Percentiles rank a stretch among this genome's conserved stretches.
Evolutionary conservation across 805 yeast species (phyloP).

Genomic region (Ogataea chonburiensis): DNA sequence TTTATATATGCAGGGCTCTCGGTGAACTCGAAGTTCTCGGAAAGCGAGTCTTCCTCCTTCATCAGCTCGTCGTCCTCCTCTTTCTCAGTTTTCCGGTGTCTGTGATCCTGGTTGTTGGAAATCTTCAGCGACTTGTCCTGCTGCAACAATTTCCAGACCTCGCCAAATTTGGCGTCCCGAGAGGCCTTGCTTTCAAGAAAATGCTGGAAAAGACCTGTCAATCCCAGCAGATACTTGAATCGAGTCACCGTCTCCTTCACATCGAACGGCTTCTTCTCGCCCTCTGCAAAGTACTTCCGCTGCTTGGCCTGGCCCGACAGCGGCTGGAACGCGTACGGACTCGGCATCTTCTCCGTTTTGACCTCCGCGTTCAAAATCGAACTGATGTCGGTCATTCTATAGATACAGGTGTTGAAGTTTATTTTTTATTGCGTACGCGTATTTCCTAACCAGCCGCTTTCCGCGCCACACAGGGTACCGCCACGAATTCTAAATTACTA

Average conservation of each 20-base stretch:
- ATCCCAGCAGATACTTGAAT: slow-evolving; percentile 62
- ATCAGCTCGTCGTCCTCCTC: slow-evolving; percentile 78
- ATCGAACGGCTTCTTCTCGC: slow-evolving; percentile 40
- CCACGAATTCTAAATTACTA: slow-evolving; percentile 6
- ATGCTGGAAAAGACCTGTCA: slow-evolving; percentile 66
- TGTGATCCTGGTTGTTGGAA: slow-evolving; percentile 33
- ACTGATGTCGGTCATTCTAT: slow-evolving; percentile 8
- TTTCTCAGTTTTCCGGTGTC: slow-evolving; percentile 69
- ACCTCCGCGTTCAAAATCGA: slow-evolving; percentile 5
- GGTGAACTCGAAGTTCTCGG: slow-evolving; percentile 45
- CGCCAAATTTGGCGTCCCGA: slow-evolving; percentile 55
- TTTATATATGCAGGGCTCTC: slow-evolving; percentile 52
- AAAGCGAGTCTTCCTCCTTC: slow-evolving; percentile 50
- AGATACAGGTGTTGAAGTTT: background rate
- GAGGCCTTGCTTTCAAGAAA: slow-evolving; percentile 64
- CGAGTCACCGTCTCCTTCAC: slow-evolving; percentile 61
- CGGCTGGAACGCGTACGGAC: slow-evolving; percentile 6
- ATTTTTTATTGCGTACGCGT: slow-evolving; percentile 11
- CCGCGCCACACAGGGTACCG: slow-evolving; percentile 1
- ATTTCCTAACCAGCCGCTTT: background rate
- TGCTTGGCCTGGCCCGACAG: slow-evolving; percentile 14
- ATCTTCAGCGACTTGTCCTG: slow-evolving; percentile 6
- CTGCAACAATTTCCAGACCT: slow-evolving; percentile 46
- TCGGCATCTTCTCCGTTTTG: slow-evolving; percentile 12
- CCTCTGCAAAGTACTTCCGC: slow-evolving; percentile 34